Conservation (phyloP, 2,329 filamentous ascomycete species). For the Pseudocercospora pini-densiflorae region DNA sequence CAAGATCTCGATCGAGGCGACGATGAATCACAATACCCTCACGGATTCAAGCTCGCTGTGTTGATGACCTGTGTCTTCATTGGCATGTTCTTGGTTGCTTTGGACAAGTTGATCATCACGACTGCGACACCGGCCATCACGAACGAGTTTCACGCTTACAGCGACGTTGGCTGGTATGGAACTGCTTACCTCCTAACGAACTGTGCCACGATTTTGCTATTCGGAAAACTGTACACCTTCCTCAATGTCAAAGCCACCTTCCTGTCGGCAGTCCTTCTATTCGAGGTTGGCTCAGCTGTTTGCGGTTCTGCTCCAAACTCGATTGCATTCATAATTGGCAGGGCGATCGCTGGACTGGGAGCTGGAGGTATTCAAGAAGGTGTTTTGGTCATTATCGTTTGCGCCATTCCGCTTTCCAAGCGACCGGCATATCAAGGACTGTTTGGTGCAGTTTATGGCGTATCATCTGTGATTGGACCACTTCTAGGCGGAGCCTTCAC, state of each 20-base stretch:
- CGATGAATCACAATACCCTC: conserved; percentile 5
- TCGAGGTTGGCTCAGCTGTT: conserved; percentile 54
- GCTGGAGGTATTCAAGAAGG: conserved; percentile 56
- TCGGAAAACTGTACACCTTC: conserved; percentile 8
- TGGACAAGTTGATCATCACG: conserved; percentile 40
- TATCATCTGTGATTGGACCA: conserved; percentile 50
- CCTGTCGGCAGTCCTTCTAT: conserved; percentile 44
- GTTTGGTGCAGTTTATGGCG: conserved; percentile 43
- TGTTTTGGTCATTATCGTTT: conserved; percentile 24
- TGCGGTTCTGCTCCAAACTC: conserved; percentile 55
- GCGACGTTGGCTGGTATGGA: conserved; percentile 47
- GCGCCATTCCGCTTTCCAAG: neutral
- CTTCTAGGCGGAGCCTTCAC: conserved; percentile 51
- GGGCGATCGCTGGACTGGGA: conserved; percentile 57
- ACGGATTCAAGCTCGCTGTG: neutral
- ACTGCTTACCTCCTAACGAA: conserved; percentile 51
- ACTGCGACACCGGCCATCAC: conserved; percentile 50
- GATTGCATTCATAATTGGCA: conserved; percentile 56
- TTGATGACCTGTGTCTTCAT: conserved; percentile 7
- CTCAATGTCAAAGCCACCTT: conserved; percentile 42
- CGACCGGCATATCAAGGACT: conserved; percentile 40
- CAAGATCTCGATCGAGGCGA: neutral
- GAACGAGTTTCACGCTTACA: conserved; percentile 44
- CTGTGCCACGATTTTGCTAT: conserved; percentile 21
- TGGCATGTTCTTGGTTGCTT: conserved; percentile 2